These are phyloP conservation scores for Phylloporus sp. DNA, from an alignment of 768 basidiomycete genomes.

Conservation along the genomic window DNA sequence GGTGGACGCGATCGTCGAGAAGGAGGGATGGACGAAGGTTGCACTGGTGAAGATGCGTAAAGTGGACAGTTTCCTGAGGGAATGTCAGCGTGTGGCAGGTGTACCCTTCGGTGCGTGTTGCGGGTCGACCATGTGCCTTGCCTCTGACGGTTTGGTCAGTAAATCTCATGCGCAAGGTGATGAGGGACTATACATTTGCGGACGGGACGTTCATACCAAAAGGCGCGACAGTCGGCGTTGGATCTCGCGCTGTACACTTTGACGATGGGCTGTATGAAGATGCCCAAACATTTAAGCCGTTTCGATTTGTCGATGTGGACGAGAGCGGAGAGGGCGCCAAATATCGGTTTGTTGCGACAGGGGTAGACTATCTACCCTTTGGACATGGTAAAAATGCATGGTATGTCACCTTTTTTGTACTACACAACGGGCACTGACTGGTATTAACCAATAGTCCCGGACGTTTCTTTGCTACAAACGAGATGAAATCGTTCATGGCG, in stretches of 20 bases:
- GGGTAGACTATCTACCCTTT: neutral
- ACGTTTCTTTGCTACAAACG: neutral
- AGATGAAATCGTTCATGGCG: neutral
- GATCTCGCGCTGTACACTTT: neutral
- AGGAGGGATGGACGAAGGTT: neutral
- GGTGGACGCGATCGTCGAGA: neutral
- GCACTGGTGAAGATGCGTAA: neutral
- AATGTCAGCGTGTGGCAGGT: neutral
- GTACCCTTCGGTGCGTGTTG: neutral
- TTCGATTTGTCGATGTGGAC: conserved; percentile 38
- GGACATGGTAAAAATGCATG: neutral
- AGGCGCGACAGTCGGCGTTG: conserved; percentile 23
- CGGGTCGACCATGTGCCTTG: neutral
- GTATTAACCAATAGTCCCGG: neutral
- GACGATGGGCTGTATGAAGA: conserved; percentile 29
- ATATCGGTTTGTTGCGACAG: neutral
- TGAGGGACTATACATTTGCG: neutral
- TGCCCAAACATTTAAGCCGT: conserved; percentile 19
- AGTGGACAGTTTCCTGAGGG: neutral
- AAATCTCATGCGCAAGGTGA: neutral
- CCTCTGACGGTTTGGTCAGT: neutral
- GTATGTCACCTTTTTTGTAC: neutral
- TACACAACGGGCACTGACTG: neutral
- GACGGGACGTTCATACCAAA: conserved; percentile 27
- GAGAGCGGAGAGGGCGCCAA: neutral